Evolutionary conservation across 371 early-diverging fungal species (phyloP).

Genomic region (Mortierella sp.): DNA sequence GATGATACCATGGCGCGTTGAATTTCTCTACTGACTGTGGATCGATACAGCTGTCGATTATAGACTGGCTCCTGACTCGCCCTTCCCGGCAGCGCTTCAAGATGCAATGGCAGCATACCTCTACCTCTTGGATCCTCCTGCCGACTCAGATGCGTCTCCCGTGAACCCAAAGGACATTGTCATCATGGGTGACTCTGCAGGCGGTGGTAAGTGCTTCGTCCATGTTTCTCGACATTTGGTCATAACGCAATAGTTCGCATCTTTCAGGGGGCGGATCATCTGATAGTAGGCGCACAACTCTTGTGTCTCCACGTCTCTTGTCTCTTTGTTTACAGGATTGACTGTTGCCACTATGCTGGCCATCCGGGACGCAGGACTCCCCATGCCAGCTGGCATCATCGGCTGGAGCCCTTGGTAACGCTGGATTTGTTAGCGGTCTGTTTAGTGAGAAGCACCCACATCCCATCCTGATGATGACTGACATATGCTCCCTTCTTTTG

Average conservation of each 20-base stretch:
- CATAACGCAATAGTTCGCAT: no score
- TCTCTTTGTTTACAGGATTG: constrained; percentile 35
- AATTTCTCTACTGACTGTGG: background rate
- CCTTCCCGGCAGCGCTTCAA: constrained; percentile 84
- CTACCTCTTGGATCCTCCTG: constrained; percentile 71
- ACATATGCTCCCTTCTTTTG: no score
- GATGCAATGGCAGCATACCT: constrained; percentile 80
- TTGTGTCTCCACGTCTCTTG: no score
- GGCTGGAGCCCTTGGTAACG: constrained; percentile 54
- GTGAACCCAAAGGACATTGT: constrained; percentile 74
- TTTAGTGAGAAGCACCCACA: no score
- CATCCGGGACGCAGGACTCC: constrained; percentile 64
- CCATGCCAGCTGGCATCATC: constrained; percentile 63
- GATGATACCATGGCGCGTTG: no score
- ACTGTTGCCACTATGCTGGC: constrained; percentile 60
- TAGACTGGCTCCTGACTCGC: constrained; percentile 81
- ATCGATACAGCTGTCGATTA: constrained; percentile 70
- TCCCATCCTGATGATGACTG: no score
- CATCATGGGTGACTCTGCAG: constrained; percentile 87
- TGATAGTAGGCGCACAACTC: no score
- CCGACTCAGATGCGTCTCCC: constrained; percentile 53
- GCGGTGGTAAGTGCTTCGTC: constrained; percentile 76
- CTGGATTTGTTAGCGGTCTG: no score
- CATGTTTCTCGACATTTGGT: no score
- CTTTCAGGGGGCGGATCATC: no score